Conservation (phyloP, 2,329 filamentous ascomycete species). For the Fusarium irregulare region DNA sequence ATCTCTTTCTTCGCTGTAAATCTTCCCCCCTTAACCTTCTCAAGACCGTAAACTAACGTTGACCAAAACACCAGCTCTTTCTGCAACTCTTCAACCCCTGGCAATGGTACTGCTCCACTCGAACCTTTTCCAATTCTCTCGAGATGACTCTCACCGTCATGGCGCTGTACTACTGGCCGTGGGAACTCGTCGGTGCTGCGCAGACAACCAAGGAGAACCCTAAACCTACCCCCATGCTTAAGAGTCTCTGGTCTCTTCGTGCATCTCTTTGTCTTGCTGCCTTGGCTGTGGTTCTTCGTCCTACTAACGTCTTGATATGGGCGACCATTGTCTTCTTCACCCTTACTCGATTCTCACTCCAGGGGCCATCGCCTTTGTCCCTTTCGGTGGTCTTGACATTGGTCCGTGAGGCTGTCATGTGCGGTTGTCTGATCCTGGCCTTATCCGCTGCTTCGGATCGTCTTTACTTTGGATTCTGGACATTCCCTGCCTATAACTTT, state of each 20-base stretch:
- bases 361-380: constrained; percentile 56
- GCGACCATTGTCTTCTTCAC: constrained; percentile 65
- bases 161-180: constrained; percentile 88
- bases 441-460: constrained; percentile 77
- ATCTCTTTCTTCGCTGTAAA: constrained; percentile 77
- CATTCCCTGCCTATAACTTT: constrained; percentile 88
- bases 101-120: constrained; percentile 95
- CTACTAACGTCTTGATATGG: constrained; percentile 93
- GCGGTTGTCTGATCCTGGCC: constrained; percentile 69
- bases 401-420: constrained; percentile 72
- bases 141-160: constrained; percentile 88
- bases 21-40: not conserved
- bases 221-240: constrained; percentile 44
- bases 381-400: constrained; percentile 63
- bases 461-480: constrained; percentile 85
- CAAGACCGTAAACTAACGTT: not conserved
- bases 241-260: constrained; percentile 53
- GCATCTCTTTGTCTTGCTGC: constrained; percentile 80
- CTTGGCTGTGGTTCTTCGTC: constrained; percentile 84
- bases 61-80: constrained; percentile 46
- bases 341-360: constrained; percentile 55
- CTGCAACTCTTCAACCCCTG: constrained; percentile 67
- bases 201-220: constrained; percentile 55
- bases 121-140: constrained; percentile 93
- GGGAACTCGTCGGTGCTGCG: constrained; percentile 70